phyloP scores from a whole-genome alignment of 78 protist genomes.

The Dictyostelium purpureum region DNA sequence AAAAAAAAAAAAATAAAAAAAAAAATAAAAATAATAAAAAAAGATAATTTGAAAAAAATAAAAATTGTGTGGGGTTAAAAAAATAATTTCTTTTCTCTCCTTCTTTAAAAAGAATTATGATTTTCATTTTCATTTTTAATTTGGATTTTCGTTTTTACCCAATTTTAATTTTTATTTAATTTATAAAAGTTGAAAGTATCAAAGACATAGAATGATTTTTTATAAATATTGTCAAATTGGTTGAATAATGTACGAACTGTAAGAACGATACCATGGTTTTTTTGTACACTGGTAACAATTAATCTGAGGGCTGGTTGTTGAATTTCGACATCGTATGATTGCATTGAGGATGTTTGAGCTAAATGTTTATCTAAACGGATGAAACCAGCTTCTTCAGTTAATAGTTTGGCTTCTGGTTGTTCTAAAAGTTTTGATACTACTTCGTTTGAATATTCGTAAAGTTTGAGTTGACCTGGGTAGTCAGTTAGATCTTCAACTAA shows the following conservation, averaged over 20 bases:
- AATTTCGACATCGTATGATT: not conserved
- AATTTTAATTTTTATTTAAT: not conserved
- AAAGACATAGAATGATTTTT: not conserved
- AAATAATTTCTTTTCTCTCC: not conserved
- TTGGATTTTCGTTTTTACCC: not conserved
- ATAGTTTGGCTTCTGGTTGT: not conserved
- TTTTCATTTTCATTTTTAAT: not conserved
- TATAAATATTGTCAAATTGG: not conserved
- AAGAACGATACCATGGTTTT: not conserved
- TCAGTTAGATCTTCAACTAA: not conserved
- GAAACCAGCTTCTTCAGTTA: not conserved
- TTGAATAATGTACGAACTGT: not conserved
- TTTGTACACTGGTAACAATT: not conserved
- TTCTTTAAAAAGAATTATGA: not conserved
- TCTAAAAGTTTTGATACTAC: not conserved
- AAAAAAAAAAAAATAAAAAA: not conserved
- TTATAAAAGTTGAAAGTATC: not conserved
- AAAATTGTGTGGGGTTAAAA: not conserved
- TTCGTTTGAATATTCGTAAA: not conserved
- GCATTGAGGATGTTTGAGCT: not conserved
- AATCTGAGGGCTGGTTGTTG: not conserved
- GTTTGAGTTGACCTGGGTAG: not conserved
- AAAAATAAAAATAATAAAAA: not conserved
- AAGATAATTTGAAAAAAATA: not conserved
- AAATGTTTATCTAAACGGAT: constrained; percentile 6